Base-by-base conservation (phyloP, 2,329 filamentous ascomycete genomes). In the Zasmidium citrigriseum region DNA sequence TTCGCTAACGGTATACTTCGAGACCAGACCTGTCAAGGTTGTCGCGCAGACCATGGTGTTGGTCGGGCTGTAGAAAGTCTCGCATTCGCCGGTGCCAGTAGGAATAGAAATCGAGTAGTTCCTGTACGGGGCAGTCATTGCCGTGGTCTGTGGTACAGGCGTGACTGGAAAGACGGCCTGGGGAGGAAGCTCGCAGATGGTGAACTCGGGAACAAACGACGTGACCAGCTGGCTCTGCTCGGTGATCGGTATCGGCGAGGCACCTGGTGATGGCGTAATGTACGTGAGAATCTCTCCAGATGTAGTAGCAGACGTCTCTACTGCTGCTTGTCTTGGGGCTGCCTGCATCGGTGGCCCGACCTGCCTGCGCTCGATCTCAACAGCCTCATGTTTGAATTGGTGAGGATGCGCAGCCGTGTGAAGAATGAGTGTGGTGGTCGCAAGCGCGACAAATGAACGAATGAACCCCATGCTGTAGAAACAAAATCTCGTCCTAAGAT, bases 1-100 rank as follows among this genome's bases (percentile, higher is more conserved):
- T 4, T 73, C 68, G 14, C 76, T 72, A 52, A 80, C 70, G 0
- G 74, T 75, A 57, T 78, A 70, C 46, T 72, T 73, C 5, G 72
- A 72, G 1, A 72, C 75, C 2, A 80, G 67, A 1, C 73, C 76
- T 1, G 70, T 77, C 25, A 80, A 68, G 0, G 72, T 76, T 0
- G 77, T 80, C 1, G 75, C 74, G 68, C 77, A 80, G 20, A 80
- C 70, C 57, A 74, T 77, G 2, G 75, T 79, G 23, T 67, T 60
- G 0, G 75, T 75, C 1, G 73, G 67, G n/a, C 67, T 70, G 65
- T 76, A 80, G 25, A 74, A 67, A 0, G 76, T 78, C 9, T 72
- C 71, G 65, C 77, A 80, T 22, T 68, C 71, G 7, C 69, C 70
- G 34, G 64, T 72, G 4, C 70, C 72, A 52, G 59, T 68, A 47